phyloP scores from a whole-genome alignment of 2,329 filamentous ascomycete genomes.

The Monosporascus sp. region DNA sequence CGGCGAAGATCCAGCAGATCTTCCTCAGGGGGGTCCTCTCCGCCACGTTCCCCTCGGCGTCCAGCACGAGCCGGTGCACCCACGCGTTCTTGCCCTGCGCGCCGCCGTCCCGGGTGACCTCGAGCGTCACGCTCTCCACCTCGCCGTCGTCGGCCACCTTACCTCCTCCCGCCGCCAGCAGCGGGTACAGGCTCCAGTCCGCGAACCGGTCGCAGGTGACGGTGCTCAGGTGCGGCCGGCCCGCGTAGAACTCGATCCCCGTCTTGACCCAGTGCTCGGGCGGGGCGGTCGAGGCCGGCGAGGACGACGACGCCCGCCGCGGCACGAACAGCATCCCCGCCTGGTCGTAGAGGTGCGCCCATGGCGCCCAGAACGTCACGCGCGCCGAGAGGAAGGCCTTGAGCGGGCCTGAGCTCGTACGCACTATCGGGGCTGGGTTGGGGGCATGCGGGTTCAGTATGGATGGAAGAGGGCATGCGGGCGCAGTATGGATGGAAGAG shows the following conservation, averaged over 20 bases:
- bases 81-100: conserved; percentile 57
- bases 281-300: conserved; percentile 24
- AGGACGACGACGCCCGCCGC: conserved; percentile 29
- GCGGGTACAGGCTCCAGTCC: conserved; percentile 66
- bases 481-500: conserved; percentile 8
- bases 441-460: conserved; percentile 10
- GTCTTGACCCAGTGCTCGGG: conserved; percentile 68
- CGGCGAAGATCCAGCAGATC: conserved; percentile 64
- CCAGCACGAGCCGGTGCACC: conserved; percentile 57
- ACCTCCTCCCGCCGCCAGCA: conserved; percentile 25
- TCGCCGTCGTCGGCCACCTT: conserved; percentile 10
- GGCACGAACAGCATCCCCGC: conserved; percentile 58
- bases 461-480: conserved; percentile 3
- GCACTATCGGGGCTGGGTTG: conserved; percentile 32
- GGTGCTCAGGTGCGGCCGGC: conserved; percentile 57
- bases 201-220: conserved; percentile 68
- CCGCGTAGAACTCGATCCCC: conserved; percentile 68
- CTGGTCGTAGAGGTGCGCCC: conserved; percentile 62
- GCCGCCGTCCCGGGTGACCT: conserved; percentile 51
- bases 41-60: conserved; percentile 22
- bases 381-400: conserved; percentile 55
- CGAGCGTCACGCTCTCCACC: conserved; percentile 34
- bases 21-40: conserved; percentile 61
- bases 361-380: conserved; percentile 56
- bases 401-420: conserved; percentile 31